Base-by-base conservation (phyloP, 169 alveolate species). In the Cryptosporidium ryanae region DNA sequence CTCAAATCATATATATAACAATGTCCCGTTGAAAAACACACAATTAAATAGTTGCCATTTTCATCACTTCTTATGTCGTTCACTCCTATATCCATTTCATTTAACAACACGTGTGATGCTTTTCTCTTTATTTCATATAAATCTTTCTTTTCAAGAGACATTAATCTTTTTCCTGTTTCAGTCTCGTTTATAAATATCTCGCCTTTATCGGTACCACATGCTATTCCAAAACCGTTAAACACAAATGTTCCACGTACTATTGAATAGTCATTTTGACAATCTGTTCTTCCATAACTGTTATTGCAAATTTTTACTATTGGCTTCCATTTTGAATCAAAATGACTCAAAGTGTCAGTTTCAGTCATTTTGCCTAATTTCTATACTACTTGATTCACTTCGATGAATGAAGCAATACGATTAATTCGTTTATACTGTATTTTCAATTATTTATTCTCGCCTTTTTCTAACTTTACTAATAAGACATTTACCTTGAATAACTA, bases 121-220 rank as follows among this genome's bases (percentile, higher is more conserved):
- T 65, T 65, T 17, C 21, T 17, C 31, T 68, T 64, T 17, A 38
- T 18, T 2, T 27, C 31, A 15, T 25, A 27, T 3, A 38, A 15
- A 29, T 55, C 71, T 18, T 34, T 54, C 15, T 61, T 76, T 34
- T 76, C 49, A 32, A 59, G 44, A 21, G 64, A 59, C 29, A 55
- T 57, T 27, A 76, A 21, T 61, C 70, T 76, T 31, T 76, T 32
- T n/a, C 87, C 87, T 13, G 87, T 59, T 12, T 59, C 71, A n/a
- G 63, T 15, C 12, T 64, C 49, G 18, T 76, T 59, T 27, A 76
- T 18, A 43, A 44, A 76, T 29, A 76, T 61, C 15, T 61, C 52
- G 10, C 87, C 87, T 43, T 27, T 76, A 43, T 59, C 71, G 25
- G 76, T 76, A 12, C 87, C 87, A 43, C 87, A 76, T 59, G 71